A percentile compares a stretch with the other conserved stretches of the same genome.
phyloP scores from a whole-genome alignment of 2,329 filamentous ascomycete genomes.

The Metarhizium sp. region DNA sequence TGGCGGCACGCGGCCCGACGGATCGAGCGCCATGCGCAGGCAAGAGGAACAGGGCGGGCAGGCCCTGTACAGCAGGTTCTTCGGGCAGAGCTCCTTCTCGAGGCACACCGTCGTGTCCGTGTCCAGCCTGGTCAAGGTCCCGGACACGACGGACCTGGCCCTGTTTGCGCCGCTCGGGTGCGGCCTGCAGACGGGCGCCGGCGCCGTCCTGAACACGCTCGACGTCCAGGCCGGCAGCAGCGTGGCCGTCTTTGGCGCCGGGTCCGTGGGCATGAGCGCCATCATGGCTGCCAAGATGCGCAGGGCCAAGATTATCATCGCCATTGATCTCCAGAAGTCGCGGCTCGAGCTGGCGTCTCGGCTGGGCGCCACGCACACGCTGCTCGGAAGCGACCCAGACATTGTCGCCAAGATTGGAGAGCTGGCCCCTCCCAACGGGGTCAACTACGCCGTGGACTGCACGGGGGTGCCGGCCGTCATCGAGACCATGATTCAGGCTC shows the following conservation, averaged over 20 bases:
- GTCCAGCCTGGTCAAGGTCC: conserved; percentile 19
- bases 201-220: conserved; percentile 22
- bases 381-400: no score
- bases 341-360: no score
- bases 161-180: conserved; percentile 24
- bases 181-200: conserved; percentile 25
- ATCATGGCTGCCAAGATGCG: no score
- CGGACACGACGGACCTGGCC: conserved; percentile 15
- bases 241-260: conserved; percentile 17
- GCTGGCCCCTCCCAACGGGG: conserved; percentile 12
- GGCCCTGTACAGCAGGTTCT: conserved; percentile 15
- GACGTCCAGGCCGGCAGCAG: conserved; percentile 14
- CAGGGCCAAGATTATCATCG: no score
- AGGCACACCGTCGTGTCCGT: conserved; percentile 18
- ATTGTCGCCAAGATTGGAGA: conserved; percentile 9
- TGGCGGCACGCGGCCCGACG: no score
- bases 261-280: no score
- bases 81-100: conserved; percentile 25
- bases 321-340: no score
- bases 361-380: no score
- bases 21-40: no score
- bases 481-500: conserved; percentile 35
- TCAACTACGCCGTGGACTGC: conserved; percentile 23
- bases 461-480: conserved; percentile 28
- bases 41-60: no score